A percentile compares a stretch with the other conserved stretches of the same genome.
Conservation (phyloP, 768 basidiomycete species). For the Phlebiopsis gigantea region DNA sequence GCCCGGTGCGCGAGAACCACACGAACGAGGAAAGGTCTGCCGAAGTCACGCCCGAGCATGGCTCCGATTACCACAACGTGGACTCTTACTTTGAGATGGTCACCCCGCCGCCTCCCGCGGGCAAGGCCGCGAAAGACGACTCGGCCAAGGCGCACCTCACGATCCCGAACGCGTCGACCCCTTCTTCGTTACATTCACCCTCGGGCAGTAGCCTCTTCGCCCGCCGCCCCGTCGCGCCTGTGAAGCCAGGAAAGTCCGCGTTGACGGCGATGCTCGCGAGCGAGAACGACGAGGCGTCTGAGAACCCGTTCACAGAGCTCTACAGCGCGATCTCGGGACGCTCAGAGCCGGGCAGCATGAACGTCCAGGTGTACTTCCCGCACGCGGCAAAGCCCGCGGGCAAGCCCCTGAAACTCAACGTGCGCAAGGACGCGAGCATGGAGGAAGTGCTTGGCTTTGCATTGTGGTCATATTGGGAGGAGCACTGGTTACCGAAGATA, state of each 20-base stretch:
- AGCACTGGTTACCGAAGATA: slow-evolving; percentile 72
- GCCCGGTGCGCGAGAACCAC: slow-evolving; percentile 41
- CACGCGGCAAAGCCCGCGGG: slow-evolving; percentile 58
- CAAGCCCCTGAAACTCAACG: slow-evolving; percentile 64
- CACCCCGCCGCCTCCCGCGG: slow-evolving; percentile 28
- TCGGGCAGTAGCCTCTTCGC: slow-evolving; percentile 35
- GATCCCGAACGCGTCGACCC: background rate
- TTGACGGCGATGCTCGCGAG: slow-evolving; percentile 73
- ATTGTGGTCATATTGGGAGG: slow-evolving; percentile 91
- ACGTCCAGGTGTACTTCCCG: slow-evolving; percentile 83
- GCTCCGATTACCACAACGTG: slow-evolving; percentile 6
- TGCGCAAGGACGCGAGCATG: slow-evolving; percentile 83
- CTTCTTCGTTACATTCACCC: slow-evolving; percentile 15
- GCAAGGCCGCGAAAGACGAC: slow-evolving; percentile 2
- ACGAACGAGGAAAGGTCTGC: slow-evolving; percentile 25
- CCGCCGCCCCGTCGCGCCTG: slow-evolving; percentile 43
- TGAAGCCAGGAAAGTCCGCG: slow-evolving; percentile 49
- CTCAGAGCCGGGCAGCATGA: slow-evolving; percentile 49
- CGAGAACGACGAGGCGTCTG: slow-evolving; percentile 44
- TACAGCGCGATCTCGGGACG: slow-evolving; percentile 85
- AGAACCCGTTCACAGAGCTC: slow-evolving; percentile 84
- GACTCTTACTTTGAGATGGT: slow-evolving; percentile 54
- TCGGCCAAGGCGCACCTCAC: background rate
- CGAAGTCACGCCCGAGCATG: slow-evolving; percentile 23
- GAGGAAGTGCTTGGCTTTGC: slow-evolving; percentile 96